Base-by-base conservation (phyloP, 495 filamentous ascomycete species). In the Penicillium parvum region DNA sequence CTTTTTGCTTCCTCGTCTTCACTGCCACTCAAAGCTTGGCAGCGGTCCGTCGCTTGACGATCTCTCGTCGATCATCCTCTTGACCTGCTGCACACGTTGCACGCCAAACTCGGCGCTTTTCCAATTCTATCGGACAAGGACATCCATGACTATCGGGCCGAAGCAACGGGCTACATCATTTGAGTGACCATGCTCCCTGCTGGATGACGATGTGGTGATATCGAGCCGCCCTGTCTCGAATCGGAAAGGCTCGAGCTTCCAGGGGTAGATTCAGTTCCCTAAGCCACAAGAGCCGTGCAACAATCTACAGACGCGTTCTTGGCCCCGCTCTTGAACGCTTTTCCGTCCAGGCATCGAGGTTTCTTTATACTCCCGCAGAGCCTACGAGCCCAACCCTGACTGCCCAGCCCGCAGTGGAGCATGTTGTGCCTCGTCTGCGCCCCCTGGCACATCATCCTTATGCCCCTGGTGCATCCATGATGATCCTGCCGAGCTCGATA, bases 11-110 rank as follows among this genome's bases (percentile, higher is more conserved):
- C 27, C 12, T 29, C 32, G n/a, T n/a, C 47, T 38, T 55, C 58
- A 62, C 52, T 48, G 56, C 57, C 59, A 50, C 57, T 10, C 32
- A 51, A 63, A 60, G 58, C 64, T 68, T 66, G 65, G 63, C 65
- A 60, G 63, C 55, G 63, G 63, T 40, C 43, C 61, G 54, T 35
- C 52, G 40, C 35, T 19, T 42, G 48, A 55, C 39, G 58, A 55
- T 59, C 55, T 43, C 36, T 28, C 41, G 63, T 65, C 55, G 65
- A 68, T 68, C 65, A 40, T 49, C 40, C 37, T 51, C 60, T 68
- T 68, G 64, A 60, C 64, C 2, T 40, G 17, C 37, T 22, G 7
- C 18, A 32, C 57, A 57, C 47, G 53, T 60, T 60, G 48, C 14
- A 45, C 32, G 12, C 30, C 14, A 16, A 14, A 27, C 22, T 18